Conservation (phyloP, 2,329 filamentous ascomycete species). For the Cordyceps farinosa region DNA sequence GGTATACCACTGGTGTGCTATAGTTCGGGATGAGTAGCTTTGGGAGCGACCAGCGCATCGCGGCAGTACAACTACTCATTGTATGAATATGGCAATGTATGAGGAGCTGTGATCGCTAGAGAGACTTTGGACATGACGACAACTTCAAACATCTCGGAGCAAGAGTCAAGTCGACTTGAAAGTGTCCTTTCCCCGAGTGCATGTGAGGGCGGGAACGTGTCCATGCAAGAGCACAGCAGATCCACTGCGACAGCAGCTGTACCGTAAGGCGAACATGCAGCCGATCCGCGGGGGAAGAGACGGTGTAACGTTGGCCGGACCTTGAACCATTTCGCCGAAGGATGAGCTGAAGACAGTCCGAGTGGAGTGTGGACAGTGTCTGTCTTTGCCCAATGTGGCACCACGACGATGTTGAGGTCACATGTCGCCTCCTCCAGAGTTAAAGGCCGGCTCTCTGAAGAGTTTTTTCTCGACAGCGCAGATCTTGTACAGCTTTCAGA, state of each 20-base stretch:
- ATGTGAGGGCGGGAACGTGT: not conserved
- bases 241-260: not conserved
- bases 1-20: not conserved
- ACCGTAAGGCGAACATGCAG: not conserved
- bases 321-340: not conserved
- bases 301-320: not conserved
- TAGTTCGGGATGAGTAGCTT: not conserved
- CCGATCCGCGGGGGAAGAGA: not conserved
- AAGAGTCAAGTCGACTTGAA: not conserved
- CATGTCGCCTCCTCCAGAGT: not conserved
- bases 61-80: not conserved
- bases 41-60: not conserved
- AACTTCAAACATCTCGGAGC: too few relatives aligned
- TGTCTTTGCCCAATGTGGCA: not conserved
- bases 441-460: too few relatives aligned
- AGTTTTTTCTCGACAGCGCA: not conserved
- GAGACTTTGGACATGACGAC: not conserved
- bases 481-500: constrained; percentile 2
- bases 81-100: not conserved
- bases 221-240: not conserved
- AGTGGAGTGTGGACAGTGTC: not conserved
- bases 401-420: not conserved
- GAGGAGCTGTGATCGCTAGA: not conserved
- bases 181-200: not conserved
- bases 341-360: not conserved